Evolutionary conservation across 768 basidiomycete genomes (phyloP).

Genomic region (Pleurotus citrinopileatus): DNA sequence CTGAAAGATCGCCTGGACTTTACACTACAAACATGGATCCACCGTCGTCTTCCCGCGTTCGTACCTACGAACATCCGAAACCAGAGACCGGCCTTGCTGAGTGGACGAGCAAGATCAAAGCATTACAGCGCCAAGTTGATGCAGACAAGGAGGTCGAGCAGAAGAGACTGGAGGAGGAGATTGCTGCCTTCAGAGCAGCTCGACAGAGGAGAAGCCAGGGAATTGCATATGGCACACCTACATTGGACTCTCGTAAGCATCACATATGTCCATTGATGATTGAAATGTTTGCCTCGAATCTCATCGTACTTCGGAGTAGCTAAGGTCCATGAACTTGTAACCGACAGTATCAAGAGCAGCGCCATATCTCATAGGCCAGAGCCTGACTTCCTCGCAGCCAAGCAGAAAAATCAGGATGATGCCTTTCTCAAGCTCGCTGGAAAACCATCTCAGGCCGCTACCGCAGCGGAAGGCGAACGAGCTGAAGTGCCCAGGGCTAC

Average conservation of each 20-base stretch:
- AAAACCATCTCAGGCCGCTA: slow-evolving; percentile 11
- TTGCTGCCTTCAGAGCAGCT: slow-evolving; percentile 52
- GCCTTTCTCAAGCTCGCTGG: slow-evolving; percentile 46
- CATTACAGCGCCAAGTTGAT: slow-evolving; percentile 77
- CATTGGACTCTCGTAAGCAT: slow-evolving; percentile 45
- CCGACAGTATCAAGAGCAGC: slow-evolving; percentile 18
- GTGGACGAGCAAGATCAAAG: slow-evolving; percentile 80
- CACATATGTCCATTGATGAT: slow-evolving; percentile 7
- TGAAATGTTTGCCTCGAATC: not conserved
- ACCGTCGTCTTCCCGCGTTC: slow-evolving; percentile 9
- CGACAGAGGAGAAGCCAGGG: slow-evolving; percentile 48
- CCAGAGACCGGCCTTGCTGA: slow-evolving; percentile 71
- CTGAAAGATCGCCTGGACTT: not conserved
- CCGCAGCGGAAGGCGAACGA: not conserved
- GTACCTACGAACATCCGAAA: slow-evolving; percentile 40
- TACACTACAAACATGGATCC: slow-evolving; percentile 6
- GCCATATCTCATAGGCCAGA: not conserved
- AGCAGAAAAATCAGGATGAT: slow-evolving; percentile 41
- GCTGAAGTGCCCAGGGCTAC: too few relatives aligned
- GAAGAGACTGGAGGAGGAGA: slow-evolving; percentile 61
- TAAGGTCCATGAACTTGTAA: slow-evolving; percentile 20
- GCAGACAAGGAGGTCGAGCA: slow-evolving; percentile 79
- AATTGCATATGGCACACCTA: slow-evolving; percentile 32
- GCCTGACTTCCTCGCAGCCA: too few relatives aligned
- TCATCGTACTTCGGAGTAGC: slow-evolving; percentile 9